Conservation (phyloP, 2,329 filamentous ascomycete genomes). For the Exophiala dermatitidis region DNA sequence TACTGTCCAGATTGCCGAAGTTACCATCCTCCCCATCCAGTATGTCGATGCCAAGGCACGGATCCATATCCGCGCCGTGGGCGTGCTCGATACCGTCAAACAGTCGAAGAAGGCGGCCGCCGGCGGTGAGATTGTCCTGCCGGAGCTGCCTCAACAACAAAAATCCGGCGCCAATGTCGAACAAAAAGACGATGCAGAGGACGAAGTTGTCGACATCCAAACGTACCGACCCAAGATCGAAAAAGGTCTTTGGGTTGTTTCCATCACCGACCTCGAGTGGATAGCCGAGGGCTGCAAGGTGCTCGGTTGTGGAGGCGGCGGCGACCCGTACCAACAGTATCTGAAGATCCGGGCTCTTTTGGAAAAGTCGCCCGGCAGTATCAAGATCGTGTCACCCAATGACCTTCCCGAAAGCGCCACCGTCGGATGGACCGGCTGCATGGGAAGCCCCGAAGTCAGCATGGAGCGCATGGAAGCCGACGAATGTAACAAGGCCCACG, state of each 20-base stretch:
- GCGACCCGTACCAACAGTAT: constrained; percentile 33
- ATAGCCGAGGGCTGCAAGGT: constrained; percentile 44
- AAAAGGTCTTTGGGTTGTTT: constrained; percentile 37
- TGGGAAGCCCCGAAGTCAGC: constrained; percentile 54
- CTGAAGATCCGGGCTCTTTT: constrained; percentile 20
- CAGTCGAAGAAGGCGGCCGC: constrained; percentile 1
- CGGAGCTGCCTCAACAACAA: constrained; percentile 1
- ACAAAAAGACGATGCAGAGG: not conserved
- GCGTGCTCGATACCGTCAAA: constrained; percentile 26
- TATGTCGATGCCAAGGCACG: constrained; percentile 31
- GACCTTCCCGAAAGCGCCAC: constrained; percentile 45
- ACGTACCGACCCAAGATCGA: constrained; percentile 24
- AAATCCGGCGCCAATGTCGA: not conserved
- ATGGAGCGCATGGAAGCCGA: constrained; percentile 55
- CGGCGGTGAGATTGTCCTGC: not conserved
- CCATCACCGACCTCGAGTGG: constrained; percentile 41
- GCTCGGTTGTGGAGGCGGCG: constrained; percentile 44
- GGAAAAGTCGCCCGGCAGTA: constrained; percentile 31
- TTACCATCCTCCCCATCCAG: constrained; percentile 34
- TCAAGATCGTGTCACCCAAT: constrained; percentile 47
- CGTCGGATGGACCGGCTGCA: constrained; percentile 36
- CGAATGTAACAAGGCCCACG: constrained; percentile 41
- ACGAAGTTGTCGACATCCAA: constrained; percentile 25
- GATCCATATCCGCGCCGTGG: constrained; percentile 31
- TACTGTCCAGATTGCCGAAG: constrained; percentile 35